phyloP scores from a whole-genome alignment of 2,329 filamentous ascomycete species.

The Myriangium duriaei region DNA sequence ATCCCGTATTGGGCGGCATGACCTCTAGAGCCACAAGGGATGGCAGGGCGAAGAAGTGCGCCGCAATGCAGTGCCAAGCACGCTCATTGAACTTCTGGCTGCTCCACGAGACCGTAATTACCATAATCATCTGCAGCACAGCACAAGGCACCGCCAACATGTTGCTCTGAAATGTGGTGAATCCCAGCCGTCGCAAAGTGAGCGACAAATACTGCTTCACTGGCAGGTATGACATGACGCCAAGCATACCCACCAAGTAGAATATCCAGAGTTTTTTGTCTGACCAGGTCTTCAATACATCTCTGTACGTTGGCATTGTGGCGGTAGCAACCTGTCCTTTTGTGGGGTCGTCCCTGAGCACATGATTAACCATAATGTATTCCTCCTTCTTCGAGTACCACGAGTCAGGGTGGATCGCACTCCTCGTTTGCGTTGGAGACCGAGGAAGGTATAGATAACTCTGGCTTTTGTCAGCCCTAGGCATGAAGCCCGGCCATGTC shows the following conservation, averaged over 20 bases:
- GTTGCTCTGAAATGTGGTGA: constrained; percentile 22
- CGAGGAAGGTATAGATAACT: constrained; percentile 20
- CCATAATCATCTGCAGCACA: constrained; percentile 35
- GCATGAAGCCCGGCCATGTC: too few relatives aligned
- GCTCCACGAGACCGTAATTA: constrained; percentile 41
- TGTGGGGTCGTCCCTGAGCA: constrained; percentile 12
- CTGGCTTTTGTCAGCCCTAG: constrained; percentile 9
- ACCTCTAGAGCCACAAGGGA: constrained; percentile 40
- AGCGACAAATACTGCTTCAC: constrained; percentile 45
- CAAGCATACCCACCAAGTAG: constrained; percentile 41
- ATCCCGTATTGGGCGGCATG: constrained; percentile 35
- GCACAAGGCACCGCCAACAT: constrained; percentile 13
- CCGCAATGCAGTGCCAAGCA: constrained; percentile 40
- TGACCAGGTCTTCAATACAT: constrained; percentile 3
- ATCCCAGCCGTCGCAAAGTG: constrained; percentile 44
- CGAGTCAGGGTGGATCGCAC: constrained; percentile 14
- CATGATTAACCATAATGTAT: constrained; percentile 20
- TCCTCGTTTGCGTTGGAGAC: constrained; percentile 20
- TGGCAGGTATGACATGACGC: constrained; percentile 42
- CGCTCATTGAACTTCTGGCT: constrained; percentile 45
- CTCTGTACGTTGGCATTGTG: constrained; percentile 9
- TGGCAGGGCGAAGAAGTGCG: constrained; percentile 41
- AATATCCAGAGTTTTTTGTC: constrained; percentile 11
- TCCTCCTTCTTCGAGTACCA: constrained; percentile 22
- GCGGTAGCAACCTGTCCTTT: constrained; percentile 11